These are phyloP conservation scores for Lippia alba DNA, from an alignment of 305 asterid species.

Conservation along the genomic window DNA sequence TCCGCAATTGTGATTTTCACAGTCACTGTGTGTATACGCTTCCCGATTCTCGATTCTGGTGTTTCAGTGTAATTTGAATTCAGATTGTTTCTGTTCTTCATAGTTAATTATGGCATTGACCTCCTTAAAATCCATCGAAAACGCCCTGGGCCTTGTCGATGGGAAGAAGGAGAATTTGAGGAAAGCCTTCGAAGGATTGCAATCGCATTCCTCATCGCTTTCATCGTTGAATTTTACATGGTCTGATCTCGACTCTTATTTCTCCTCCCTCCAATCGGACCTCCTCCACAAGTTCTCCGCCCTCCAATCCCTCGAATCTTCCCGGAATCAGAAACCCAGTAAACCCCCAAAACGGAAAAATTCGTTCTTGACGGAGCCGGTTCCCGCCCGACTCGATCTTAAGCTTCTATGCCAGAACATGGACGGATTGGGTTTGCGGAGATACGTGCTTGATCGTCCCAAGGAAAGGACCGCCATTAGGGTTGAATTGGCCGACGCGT, in stretches of 20 bases:
- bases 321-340: conserved; percentile 26
- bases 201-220: conserved; percentile 41
- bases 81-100: neutral
- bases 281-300: conserved; percentile 46
- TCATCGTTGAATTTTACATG: conserved; percentile 51
- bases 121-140: conserved; percentile 44
- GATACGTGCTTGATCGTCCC: conserved; percentile 54
- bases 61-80: neutral
- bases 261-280: conserved; percentile 50
- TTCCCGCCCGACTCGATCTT: conserved; percentile 57
- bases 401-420: conserved; percentile 54
- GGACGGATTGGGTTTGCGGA: conserved; percentile 62
- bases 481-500: conserved; percentile 61
- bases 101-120: conserved; percentile 39
- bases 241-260: conserved; percentile 58
- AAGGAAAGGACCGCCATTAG: conserved; percentile 57
- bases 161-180: conserved; percentile 48
- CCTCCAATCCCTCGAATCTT: conserved; percentile 45
- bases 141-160: conserved; percentile 49
- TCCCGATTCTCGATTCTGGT: too few relatives aligned
- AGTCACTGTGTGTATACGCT: neutral
- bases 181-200: conserved; percentile 46
- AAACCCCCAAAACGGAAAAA: conserved; percentile 27
- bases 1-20: too few relatives aligned
- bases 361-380: conserved; percentile 30